Conservation (phyloP, 305 asterid genomes). For the Caryopteris hybrid region DNA sequence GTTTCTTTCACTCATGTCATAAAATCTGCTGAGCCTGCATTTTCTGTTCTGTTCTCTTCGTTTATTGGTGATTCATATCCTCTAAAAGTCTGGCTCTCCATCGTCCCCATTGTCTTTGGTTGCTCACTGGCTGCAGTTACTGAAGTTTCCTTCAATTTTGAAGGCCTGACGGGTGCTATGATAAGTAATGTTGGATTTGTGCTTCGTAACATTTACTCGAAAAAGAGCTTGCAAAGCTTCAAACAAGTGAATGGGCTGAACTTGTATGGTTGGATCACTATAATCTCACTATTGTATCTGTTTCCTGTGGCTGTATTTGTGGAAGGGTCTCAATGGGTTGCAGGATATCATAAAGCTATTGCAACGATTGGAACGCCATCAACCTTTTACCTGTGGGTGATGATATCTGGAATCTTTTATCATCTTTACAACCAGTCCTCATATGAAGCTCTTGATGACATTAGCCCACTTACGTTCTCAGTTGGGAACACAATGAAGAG, state of each 20-base stretch:
- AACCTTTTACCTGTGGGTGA: slow-evolving; percentile 67
- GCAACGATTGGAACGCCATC: slow-evolving; percentile 48
- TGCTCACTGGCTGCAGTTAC: slow-evolving; percentile 82
- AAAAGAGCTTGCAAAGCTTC: slow-evolving; percentile 67
- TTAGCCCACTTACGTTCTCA: slow-evolving; percentile 71
- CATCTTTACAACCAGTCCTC: slow-evolving; percentile 78
- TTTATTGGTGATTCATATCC: slow-evolving; percentile 69
- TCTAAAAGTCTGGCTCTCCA: slow-evolving; percentile 62
- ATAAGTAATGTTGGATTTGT: slow-evolving; percentile 78
- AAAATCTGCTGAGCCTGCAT: slow-evolving; percentile 78
- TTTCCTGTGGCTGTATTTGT: slow-evolving; percentile 70
- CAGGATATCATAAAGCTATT: slow-evolving; percentile 64
- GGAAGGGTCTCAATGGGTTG: slow-evolving; percentile 80
- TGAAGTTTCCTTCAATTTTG: slow-evolving; percentile 69
- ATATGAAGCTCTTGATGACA: slow-evolving; percentile 80
- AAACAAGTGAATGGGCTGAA: slow-evolving; percentile 74
- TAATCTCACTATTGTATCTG: slow-evolving; percentile 53
- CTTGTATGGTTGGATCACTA: slow-evolving; percentile 65
- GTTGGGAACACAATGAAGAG: slow-evolving; percentile 86
- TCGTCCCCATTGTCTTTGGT: slow-evolving; percentile 73
- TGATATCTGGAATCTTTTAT: slow-evolving; percentile 63
- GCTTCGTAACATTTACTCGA: slow-evolving; percentile 68
- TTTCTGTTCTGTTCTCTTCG: slow-evolving; percentile 65
- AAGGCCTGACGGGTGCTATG: slow-evolving; percentile 69
- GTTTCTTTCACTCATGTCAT: slow-evolving; percentile 82